phyloP scores from a whole-genome alignment of 129 eudicot genomes.

The Lonicera japonica region DNA sequence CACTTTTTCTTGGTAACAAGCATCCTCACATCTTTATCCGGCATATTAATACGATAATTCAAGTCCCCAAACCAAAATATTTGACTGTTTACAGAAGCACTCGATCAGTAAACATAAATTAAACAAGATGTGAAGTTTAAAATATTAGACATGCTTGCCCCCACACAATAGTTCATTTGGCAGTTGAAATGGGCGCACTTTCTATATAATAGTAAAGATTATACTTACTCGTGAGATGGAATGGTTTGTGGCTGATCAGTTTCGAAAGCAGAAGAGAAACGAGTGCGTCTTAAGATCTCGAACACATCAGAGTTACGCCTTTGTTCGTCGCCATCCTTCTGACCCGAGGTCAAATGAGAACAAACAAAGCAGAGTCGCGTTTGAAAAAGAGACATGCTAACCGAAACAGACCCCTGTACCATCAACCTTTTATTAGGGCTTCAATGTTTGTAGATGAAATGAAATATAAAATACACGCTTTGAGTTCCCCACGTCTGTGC shows the following conservation, averaged over 20 bases:
- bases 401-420: conserved; percentile 87
- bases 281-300: conserved; percentile 85
- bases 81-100: conserved; percentile 49
- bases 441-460: too few species aligned
- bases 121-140: too few species aligned
- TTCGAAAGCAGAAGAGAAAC: conserved; percentile 67
- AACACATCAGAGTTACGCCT: conserved; percentile 83
- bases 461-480: too few species aligned
- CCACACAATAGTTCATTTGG: not conserved
- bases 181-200: not conserved
- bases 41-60: conserved; percentile 91
- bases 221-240: conserved; percentile 90
- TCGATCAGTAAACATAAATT: conserved; percentile 3
- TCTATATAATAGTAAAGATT: too few species aligned
- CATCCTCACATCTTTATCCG: conserved; percentile 71
- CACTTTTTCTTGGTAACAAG: conserved; percentile 67
- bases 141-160: not conserved
- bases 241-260: conserved; percentile 73
- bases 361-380: conserved; percentile 85
- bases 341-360: conserved; percentile 92
- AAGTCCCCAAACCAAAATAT: conserved; percentile 98
- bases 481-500: too few species aligned
- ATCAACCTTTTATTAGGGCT: not conserved
- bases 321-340: conserved; percentile 73
- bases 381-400: conserved; percentile 93